These are phyloP conservation scores for Cantharellus anzutake DNA, from an alignment of 768 basidiomycete genomes.

Conservation along the genomic window DNA sequence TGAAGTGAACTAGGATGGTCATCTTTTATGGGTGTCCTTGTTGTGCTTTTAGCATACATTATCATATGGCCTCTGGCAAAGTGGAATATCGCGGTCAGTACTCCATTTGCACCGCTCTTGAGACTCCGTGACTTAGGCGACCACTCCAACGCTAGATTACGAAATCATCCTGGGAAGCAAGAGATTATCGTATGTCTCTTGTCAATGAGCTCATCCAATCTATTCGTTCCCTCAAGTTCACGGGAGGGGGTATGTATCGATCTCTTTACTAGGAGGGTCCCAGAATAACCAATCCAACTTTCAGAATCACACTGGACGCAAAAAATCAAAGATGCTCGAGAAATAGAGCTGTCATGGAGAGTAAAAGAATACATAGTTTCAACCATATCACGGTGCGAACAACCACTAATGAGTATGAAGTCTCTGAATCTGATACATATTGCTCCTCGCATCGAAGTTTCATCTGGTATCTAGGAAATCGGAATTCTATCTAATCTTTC, in stretches of 20 bases:
- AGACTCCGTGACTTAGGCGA: no score
- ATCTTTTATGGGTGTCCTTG: constrained; percentile 47
- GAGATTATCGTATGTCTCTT: constrained; percentile 46
- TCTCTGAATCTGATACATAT: constrained; percentile 8
- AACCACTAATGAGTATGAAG: no score
- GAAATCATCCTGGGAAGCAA: constrained; percentile 19
- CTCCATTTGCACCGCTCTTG: background rate
- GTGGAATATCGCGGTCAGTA: constrained; percentile 36
- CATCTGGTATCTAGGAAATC: constrained; percentile 12
- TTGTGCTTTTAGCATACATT: constrained; percentile 38
- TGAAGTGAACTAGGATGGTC: constrained; percentile 48
- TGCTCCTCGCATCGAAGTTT: constrained; percentile 17
- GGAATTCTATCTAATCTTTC: constrained; percentile 19
- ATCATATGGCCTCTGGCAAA: constrained; percentile 51
- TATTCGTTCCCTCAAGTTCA: constrained; percentile 53
- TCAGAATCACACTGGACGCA: constrained; percentile 42
- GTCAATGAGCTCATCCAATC: constrained; percentile 66
- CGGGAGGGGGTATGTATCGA: constrained; percentile 42
- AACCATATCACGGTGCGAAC: background rate
- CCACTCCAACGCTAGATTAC: background rate
- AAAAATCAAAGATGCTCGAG: constrained; percentile 32
- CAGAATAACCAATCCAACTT: background rate
- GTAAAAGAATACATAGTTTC: constrained; percentile 32
- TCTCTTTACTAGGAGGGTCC: background rate
- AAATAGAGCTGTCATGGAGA: constrained; percentile 46